Evolutionary conservation across 169 alveolate genomes (phyloP).

Genomic region (Cryptosporidium sp.): DNA sequence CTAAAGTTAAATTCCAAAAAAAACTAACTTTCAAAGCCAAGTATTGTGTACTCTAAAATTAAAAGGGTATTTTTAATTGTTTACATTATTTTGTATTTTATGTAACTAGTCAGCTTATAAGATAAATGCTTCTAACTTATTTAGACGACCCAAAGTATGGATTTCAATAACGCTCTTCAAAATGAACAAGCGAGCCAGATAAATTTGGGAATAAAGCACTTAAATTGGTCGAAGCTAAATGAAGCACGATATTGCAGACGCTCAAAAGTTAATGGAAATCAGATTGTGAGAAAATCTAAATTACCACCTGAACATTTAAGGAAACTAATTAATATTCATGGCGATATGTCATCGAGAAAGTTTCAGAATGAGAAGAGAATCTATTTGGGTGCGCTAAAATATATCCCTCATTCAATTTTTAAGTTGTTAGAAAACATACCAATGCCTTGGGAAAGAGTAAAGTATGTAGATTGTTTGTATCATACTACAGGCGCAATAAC

Average conservation of each 20-base stretch:
- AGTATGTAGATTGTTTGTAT: constrained; percentile 95
- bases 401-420: constrained; percentile 99
- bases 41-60: not conserved
- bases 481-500: constrained; percentile 99
- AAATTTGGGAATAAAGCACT: constrained; percentile 3
- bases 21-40: not conserved
- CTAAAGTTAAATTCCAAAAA: not conserved
- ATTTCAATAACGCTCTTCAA: not conserved
- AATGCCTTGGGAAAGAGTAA: constrained; percentile 98
- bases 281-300: constrained; percentile 79
- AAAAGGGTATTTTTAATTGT: not conserved
- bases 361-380: constrained; percentile 97
- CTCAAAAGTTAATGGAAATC: not conserved
- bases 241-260: constrained; percentile 5
- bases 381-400: constrained; percentile 98
- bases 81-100: not conserved
- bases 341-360: constrained; percentile 97
- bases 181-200: not conserved
- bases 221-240: constrained; percentile 35
- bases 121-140: not conserved
- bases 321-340: constrained; percentile 97
- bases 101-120: not conserved
- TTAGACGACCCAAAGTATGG: not conserved
- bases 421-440: constrained; percentile 98
- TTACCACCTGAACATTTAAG: constrained; percentile 99